These are phyloP conservation scores for Backusella luteola DNA, from an alignment of 192 early-diverging fungal genomes.

Conservation along the genomic window DNA sequence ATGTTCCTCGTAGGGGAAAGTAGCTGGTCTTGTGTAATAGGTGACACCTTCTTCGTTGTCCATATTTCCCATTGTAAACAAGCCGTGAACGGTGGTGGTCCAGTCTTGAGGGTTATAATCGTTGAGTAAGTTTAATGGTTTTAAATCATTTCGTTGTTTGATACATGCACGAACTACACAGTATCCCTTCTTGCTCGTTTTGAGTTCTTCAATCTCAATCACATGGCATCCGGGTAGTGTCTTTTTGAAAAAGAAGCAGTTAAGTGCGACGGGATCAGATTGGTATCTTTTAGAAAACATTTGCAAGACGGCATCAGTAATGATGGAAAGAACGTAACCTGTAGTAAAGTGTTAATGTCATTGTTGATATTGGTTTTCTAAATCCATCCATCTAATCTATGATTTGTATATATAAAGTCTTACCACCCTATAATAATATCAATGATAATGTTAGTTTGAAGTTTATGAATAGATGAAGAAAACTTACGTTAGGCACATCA, in stretches of 20 bases:
- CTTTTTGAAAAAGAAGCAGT: slow-evolving; percentile 31
- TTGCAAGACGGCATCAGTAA: slow-evolving; percentile 17
- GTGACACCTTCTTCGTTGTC: slow-evolving; percentile 26
- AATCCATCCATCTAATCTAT: background rate
- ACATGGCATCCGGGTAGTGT: slow-evolving; percentile 6
- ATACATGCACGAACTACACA: slow-evolving; percentile 15
- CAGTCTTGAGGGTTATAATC: slow-evolving; percentile 20
- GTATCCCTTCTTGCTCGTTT: slow-evolving; percentile 26
- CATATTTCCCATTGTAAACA: slow-evolving; percentile 34
- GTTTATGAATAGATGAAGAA: background rate
- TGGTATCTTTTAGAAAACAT: slow-evolving; percentile 19
- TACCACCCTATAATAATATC: slow-evolving; percentile 14
- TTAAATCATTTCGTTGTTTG: slow-evolving; percentile 16
- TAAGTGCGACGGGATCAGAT: slow-evolving; percentile 31
- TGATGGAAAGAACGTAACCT: slow-evolving; percentile 26
- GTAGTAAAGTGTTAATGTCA: background rate
- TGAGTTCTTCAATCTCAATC: slow-evolving; percentile 29
- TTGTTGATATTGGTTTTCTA: background rate
- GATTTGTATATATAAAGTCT: background rate
- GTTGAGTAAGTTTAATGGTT: background rate
- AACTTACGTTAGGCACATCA: slow-evolving; percentile 15
- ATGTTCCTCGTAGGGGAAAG: background rate
- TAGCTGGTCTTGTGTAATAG: background rate
- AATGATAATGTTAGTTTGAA: background rate
- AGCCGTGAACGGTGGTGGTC: background rate